Percentiles rank a stretch among this genome's conserved stretches.
These are phyloP conservation scores for Pelargonium fulgidum DNA, from an alignment of 441 rosid genomes.

Conservation along the genomic window DNA sequence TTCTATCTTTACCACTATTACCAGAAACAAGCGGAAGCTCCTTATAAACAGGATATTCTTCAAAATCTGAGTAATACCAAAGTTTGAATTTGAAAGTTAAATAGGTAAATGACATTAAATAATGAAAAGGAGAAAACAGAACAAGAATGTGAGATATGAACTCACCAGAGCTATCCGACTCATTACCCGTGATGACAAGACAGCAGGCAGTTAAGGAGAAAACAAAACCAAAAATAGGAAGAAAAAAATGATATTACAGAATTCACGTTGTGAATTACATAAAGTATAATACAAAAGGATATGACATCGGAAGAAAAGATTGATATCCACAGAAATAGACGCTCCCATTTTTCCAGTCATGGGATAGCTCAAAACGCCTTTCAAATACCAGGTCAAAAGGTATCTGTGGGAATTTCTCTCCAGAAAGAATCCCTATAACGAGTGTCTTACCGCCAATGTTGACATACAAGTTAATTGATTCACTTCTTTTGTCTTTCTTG, in stretches of 20 bases:
- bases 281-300: constrained; percentile 38
- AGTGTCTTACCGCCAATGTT: constrained; percentile 41
- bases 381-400: constrained; percentile 56
- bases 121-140: neutral
- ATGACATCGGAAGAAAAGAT: constrained; percentile 30
- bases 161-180: constrained; percentile 29
- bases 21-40: constrained; percentile 19
- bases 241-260: neutral
- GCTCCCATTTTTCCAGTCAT: constrained; percentile 65
- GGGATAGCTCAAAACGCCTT: constrained; percentile 56
- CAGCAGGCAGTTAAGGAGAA: constrained; percentile 38
- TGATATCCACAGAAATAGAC: constrained; percentile 64
- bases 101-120: neutral
- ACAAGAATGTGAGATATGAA: constrained; percentile 6
- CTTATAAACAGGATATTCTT: neutral
- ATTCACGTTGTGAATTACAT: neutral
- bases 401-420: constrained; percentile 57
- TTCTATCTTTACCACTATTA: constrained; percentile 24
- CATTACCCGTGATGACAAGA: constrained; percentile 17
- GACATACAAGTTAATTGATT: constrained; percentile 32
- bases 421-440: constrained; percentile 60
- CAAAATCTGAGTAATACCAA: constrained; percentile 10
- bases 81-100: neutral
- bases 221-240: constrained; percentile 12
- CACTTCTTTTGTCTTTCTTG: constrained; percentile 42